phyloP scores from a whole-genome alignment of 257 asterid species.

The Linaria vulgaris region DNA sequence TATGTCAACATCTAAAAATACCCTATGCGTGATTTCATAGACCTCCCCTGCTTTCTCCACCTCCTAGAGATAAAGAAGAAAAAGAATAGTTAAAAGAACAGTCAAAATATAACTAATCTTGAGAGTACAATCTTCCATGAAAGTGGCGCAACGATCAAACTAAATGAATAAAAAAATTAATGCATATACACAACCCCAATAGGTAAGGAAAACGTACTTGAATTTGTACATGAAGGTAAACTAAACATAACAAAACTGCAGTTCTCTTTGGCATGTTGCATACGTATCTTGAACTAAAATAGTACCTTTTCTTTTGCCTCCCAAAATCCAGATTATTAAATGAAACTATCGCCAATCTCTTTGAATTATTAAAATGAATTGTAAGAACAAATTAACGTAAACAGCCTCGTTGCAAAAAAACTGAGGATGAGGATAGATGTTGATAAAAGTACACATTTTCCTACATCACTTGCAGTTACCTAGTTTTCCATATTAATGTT shows the following conservation, averaged over 20 bases:
- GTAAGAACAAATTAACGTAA: neutral
- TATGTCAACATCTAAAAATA: constrained; percentile 92
- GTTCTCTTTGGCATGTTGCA: constrained; percentile 1
- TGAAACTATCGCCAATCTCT: neutral
- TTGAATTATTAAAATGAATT: neutral
- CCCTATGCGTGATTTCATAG: constrained; percentile 76
- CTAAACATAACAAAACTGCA: neutral
- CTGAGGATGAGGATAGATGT: neutral
- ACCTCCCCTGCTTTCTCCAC: constrained; percentile 57
- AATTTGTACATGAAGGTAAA: neutral
- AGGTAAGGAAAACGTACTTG: constrained; percentile 9
- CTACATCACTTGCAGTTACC: neutral
- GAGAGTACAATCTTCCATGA: constrained; percentile 9
- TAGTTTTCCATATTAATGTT: neutral
- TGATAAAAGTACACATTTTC: neutral
- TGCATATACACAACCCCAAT: neutral
- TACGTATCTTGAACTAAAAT: constrained; percentile 2
- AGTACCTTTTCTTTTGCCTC: neutral
- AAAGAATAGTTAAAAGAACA: neutral
- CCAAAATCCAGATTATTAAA: neutral
- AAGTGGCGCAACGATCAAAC: neutral
- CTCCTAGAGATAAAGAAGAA: constrained; percentile 40
- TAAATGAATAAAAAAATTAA: neutral
- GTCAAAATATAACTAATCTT: neutral
- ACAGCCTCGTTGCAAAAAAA: neutral